Base-by-base conservation (phyloP, 2,329 filamentous ascomycete species). In the Fusarium coffeatum region DNA sequence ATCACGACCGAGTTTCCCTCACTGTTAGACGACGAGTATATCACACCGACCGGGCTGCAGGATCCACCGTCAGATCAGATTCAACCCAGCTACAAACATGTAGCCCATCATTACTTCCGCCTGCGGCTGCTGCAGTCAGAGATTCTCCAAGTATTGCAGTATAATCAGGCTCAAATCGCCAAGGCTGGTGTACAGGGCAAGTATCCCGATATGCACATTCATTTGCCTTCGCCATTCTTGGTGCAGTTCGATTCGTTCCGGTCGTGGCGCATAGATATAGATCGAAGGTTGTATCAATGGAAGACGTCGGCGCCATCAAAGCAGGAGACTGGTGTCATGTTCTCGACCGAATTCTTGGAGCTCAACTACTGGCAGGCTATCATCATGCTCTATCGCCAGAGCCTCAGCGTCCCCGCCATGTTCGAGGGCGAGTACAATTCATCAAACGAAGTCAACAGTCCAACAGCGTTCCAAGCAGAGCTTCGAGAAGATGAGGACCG, bases 301-400 rank as follows among this genome's bases (percentile, higher is more conserved):
- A 96, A 95, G 78, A 89, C 90, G 28, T 90, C 89, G 8, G 92
- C 94, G 2, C 96, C 95, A 1, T 90, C 88, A 1, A 90, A 91
- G 67, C 81, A 88, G 23, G 89, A 96, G 61, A 97, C 93, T 0
- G 94, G 94, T 2, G 96, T 98, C 4, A 89, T 89, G 6, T 98
- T 98, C 78, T 94, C 92, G 1, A 90, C 93, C 2, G 92, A 97
- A 59, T 97, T 98, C 74, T 82, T 98, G 7, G 93, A 98, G 74
- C 86, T 98, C 65, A 98, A 98, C 79, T 98, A 98, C 80, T 98
- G 95, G 94, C 95, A 98, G 78, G 93, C 94, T 6, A 90, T 98
- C 65, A 97, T 98, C 72, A 94, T 98, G 91, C 87, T 98, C 22
- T 98, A 98, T 78, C 87, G 95, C 58, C 95, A 97, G 79, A 96